phyloP scores from a whole-genome alignment of 495 filamentous ascomycete species.

The Emericellopsis terricola region DNA sequence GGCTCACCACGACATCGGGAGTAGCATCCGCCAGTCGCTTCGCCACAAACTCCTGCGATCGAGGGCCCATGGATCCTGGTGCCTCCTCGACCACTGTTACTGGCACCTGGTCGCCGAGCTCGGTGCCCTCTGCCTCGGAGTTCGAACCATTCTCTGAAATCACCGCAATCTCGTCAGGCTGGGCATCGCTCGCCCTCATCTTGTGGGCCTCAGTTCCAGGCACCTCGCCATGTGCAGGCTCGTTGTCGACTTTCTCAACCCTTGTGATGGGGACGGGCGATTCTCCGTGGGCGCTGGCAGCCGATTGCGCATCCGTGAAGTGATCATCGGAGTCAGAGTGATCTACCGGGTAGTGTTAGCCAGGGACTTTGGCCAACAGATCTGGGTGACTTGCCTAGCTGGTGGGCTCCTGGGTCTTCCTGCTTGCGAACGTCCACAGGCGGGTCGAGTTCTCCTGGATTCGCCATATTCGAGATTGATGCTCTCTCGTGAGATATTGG shows the following conservation, averaged over 20 bases:
- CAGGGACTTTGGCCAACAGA: too few species aligned
- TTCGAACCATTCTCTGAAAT: conserved; percentile 25
- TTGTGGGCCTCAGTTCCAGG: conserved; percentile 68
- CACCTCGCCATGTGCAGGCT: conserved; percentile 64
- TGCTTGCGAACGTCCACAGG: conserved; percentile 45
- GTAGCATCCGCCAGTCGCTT: conserved; percentile 24
- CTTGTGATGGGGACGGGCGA: conserved; percentile 63
- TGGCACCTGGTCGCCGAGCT: conserved; percentile 16
- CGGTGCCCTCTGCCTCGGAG: conserved; percentile 5
- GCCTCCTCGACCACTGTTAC: conserved; percentile 31
- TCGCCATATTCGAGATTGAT: conserved; percentile 1
- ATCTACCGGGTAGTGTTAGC: too few species aligned
- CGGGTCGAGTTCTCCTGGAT: conserved; percentile 30
- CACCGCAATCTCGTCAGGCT: conserved; percentile 51
- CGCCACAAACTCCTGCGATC: conserved; percentile 16
- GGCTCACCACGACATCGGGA: conserved; percentile 28
- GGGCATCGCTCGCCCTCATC: conserved; percentile 61
- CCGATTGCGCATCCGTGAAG: conserved; percentile 80
- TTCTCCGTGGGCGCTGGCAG: conserved; percentile 29
- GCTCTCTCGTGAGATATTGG: too few species aligned
- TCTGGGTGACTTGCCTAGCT: conserved; percentile 45
- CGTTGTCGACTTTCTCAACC: conserved; percentile 56
- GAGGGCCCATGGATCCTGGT: conserved; percentile 20
- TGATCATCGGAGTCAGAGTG: conserved; percentile 68
- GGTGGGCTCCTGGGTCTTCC: conserved; percentile 68